phyloP scores from a whole-genome alignment of 768 basidiomycete species.

The Chiua virens region DNA sequence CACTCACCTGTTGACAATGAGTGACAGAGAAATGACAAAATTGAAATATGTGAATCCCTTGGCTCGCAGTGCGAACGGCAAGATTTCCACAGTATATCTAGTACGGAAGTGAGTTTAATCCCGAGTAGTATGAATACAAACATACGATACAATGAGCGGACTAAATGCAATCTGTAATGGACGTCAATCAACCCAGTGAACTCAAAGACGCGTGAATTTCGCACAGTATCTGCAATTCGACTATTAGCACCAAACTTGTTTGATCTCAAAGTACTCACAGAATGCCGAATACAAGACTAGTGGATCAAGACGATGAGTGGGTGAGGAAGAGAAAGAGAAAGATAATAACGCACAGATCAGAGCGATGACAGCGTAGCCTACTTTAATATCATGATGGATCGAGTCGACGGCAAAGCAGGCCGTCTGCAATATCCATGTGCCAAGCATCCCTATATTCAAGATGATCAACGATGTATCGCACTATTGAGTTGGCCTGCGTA shows the following conservation, averaged over 20 bases:
- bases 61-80: conserved; percentile 39
- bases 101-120: not conserved
- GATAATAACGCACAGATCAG: conserved; percentile 43
- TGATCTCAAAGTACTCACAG: conserved; percentile 22
- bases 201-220: not conserved
- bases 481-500: conserved; percentile 17
- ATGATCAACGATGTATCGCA: conserved; percentile 32
- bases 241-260: not conserved
- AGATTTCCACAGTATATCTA: conserved; percentile 41
- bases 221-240: conserved; percentile 28
- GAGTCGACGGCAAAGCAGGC: conserved; percentile 27
- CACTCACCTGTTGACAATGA: conserved; percentile 42
- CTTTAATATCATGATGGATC: conserved; percentile 25
- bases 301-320: not conserved
- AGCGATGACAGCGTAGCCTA: conserved; percentile 44
- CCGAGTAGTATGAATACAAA: not conserved
- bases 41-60: conserved; percentile 39
- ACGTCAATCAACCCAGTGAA: not conserved
- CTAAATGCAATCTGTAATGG: conserved; percentile 33
- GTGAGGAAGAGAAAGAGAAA: not conserved
- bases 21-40: conserved; percentile 36
- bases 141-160: conserved; percentile 38
- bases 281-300: conserved; percentile 39
- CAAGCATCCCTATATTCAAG: conserved; percentile 37
- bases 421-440: conserved; percentile 40